Conservation (phyloP, 2,329 filamentous ascomycete genomes). For the Domatiomyces catenatus region DNA sequence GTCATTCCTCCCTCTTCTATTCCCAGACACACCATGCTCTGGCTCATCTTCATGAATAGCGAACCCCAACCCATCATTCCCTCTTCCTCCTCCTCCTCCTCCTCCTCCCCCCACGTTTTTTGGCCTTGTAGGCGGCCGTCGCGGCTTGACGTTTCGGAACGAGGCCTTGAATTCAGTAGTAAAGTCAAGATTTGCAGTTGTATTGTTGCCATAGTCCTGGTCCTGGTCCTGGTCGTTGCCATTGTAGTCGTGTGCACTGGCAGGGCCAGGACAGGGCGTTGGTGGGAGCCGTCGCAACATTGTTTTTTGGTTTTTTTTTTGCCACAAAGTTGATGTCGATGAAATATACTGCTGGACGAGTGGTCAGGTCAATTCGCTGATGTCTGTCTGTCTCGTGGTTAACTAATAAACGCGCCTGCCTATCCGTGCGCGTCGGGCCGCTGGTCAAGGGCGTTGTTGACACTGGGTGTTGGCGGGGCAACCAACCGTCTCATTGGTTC, state of each 20-base stretch:
- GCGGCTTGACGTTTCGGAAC: slow-evolving; percentile 12
- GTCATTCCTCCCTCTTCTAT: too few relatives aligned
- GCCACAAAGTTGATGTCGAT: too few relatives aligned
- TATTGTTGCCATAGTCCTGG: slow-evolving; percentile 15
- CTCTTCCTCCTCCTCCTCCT: slow-evolving; percentile 4
- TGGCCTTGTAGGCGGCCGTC: slow-evolving; percentile 19
- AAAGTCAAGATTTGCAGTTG: slow-evolving; percentile 27
- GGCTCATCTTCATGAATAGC: slow-evolving; percentile 25
- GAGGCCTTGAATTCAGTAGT: slow-evolving; percentile 25
- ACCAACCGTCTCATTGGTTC: not conserved
- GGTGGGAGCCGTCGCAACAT: slow-evolving; percentile 2
- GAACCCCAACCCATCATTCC: slow-evolving; percentile 15
- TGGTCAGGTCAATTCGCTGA: too few relatives aligned
- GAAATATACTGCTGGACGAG: too few relatives aligned
- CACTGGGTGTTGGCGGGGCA: not conserved
- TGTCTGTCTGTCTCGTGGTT: not conserved
- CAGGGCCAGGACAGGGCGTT: slow-evolving; percentile 9
- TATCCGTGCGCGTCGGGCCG: too few relatives aligned
- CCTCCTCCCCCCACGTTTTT: too few relatives aligned
- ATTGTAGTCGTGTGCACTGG: not conserved
- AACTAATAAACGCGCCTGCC: too few relatives aligned
- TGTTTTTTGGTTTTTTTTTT: not conserved
- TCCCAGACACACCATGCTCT: slow-evolving; percentile 18
- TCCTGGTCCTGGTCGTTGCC: not conserved
- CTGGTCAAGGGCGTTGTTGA: not conserved